Evolutionary conservation across 495 filamentous ascomycete genomes (phyloP), one percentile per base, ranked within the genome.

Genomic region (Hypoxylon intermedium): DNA sequence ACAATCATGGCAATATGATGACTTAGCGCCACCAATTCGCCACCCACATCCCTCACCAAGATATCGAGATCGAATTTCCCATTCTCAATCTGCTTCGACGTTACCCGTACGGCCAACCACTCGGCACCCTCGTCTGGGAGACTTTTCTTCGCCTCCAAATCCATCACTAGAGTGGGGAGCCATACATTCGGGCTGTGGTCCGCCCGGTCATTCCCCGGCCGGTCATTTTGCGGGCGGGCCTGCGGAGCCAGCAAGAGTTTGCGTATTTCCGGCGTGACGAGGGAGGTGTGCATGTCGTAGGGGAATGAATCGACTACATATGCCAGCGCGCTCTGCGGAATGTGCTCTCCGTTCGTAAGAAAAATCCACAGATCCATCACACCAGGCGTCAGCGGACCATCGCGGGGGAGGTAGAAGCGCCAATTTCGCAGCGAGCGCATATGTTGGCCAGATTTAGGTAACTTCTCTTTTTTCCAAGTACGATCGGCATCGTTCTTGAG

Each of bases 101-200:
- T 71, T 12, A 85, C 71, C 26, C 87, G 78, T 53, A 78, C 74
- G 68, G 83, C 87, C 44, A 91, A 67, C 87, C 87, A 89, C 55
- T 87, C 77, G 33, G 80, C 81, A 0, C 86, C 86, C 20, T 73
- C 73, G 11, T 68, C 67, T 6, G 85, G 85, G 38, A 89, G 70
- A 9, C 69, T 62, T 67, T 84, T 85, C 74, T 90, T 89, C 49
- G 88, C 71, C 58, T 90, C 87, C 34, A 90, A 54, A 55, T 84
- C 85, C 69, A 90, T 70, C 15, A 87, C 76, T 15, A 93, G 71
- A 3, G 90, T 94, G 0, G 90, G 90, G 74, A 92, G 93, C 91
- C 91, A 93, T 65, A 75, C 82, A 11, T 11, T 11, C 2, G 12
- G 5, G 5, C 31, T 4, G 5, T 34, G 31, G 31, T 34, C 31